Base-by-base conservation (phyloP, 257 asterid genomes). In the Eucommia ulmoides region DNA sequence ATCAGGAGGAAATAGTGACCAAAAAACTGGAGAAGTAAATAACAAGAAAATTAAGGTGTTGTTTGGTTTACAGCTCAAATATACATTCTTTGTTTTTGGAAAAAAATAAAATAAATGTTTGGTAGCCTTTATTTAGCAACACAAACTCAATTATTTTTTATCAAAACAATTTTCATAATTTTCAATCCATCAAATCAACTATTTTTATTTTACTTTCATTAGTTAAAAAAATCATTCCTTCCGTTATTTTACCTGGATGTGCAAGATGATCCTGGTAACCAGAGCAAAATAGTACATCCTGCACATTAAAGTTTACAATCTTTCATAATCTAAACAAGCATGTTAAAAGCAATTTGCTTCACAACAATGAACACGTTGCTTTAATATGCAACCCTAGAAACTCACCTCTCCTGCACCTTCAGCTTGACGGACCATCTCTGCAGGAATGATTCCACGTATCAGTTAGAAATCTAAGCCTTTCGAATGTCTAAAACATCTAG, bases 1-100 rank as follows among this genome's bases (percentile, higher is more conserved):
- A 59, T 84, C 77, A 22, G 79, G 53, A 50, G 94, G 94, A 69
- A 84, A 73, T 26, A 88, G 79, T 18, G 94, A 79, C 95, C 95
- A 84, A 59, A 88, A 79, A 61, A 79, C 97, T 88, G 94, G 50
- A 71, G 65, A 48, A 54, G 35, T 5, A 47, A 38, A 45, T 5
- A 47, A 38, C 49, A 23, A 48, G 45, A 23, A 51, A 17, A 21
- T 51, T 24, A 24, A 20, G n/a, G n/a, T n/a, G n/a, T n/a, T n/a
- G n/a, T n/a, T n/a, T n/a, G n/a, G n/a, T n/a, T n/a, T n/a, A n/a
- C n/a, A n/a, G n/a, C n/a, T n/a, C n/a, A n/a, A n/a, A n/a, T n/a
- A n/a, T n/a, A n/a, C n/a, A n/a, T n/a, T n/a, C n/a, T n/a, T n/a
- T n/a, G n/a, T n/a, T n/a, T n/a, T n/a, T n/a, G n/a, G n/a, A n/a